Evolutionary conservation across 331 rosid genomes (phyloP).

Genomic region (Telfairia occidentalis): DNA sequence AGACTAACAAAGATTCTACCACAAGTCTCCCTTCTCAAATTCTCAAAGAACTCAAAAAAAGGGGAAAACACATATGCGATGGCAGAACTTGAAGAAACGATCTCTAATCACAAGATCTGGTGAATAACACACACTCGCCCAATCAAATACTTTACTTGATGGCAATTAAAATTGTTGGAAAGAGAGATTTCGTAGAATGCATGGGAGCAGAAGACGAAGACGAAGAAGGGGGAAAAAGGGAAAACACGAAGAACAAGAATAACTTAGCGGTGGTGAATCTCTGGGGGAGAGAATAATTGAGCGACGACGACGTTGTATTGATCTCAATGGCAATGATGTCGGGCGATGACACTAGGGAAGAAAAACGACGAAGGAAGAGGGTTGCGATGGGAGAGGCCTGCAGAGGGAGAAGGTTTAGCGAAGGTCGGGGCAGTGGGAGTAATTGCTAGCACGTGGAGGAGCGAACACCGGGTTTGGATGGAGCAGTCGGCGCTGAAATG

Average conservation of each 20-base stretch:
- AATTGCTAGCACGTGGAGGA: no score
- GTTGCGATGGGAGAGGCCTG: no score
- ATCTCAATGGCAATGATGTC: no score
- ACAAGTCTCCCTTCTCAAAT: not conserved
- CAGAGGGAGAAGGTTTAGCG: no score
- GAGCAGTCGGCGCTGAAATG: no score
- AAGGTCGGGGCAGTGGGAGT: no score
- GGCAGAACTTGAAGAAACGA: not conserved
- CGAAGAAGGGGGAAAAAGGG: not conserved
- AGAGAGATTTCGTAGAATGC: not conserved
- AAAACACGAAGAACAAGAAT: not conserved
- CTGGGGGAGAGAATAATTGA: no score
- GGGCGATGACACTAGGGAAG: no score
- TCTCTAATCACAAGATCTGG: slow-evolving; percentile 3
- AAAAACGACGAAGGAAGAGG: no score
- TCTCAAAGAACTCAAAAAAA: not conserved
- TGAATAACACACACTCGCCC: not conserved
- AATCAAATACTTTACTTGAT: not conserved
- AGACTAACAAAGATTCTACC: not conserved
- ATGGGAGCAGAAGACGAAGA: not conserved
- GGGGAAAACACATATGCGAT: not conserved
- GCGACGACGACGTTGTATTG: no score
- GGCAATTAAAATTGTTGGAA: not conserved
- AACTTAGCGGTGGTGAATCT: no score
- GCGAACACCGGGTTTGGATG: no score